Evolutionary conservation across 257 asterid genomes (phyloP), one percentile per base, ranked within the genome.

Genomic region (Solanum peruvianum): DNA sequence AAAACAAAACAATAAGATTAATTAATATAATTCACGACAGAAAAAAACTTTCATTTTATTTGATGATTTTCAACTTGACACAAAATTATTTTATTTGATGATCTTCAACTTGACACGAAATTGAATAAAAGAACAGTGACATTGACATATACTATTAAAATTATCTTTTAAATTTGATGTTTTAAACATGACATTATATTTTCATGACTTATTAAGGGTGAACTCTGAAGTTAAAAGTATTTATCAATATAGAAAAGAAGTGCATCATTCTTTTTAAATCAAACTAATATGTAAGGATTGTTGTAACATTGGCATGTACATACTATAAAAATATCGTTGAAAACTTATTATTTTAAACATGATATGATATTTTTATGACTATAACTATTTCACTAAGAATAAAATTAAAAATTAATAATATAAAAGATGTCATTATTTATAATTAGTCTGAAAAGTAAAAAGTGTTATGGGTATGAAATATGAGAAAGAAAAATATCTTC

Each of bases 11-110:
- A 6, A 12, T 14, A 21, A 29, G 27, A 25, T 3, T n/a, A 77
- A 78, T 45, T 44, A 78, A 42, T 78, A 44, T 4, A 78, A 8
- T 25, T 44, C 15, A 7, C 15, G 12, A 76, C 9, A 8, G 64
- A 23, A 11, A 20, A 20, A 20, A 70, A 5, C 5, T 11, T 9
- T 37, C 4, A 39, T 21, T 39, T 73, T 6, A 23, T n/a, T 0
- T 2, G 13, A 6, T 6, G 13, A 7, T 6, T 0, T 41, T 75
- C 2, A 5, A 41, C 7, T 76, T 1, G 58, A 41, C 2, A 14
- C 4, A 0, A 0, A 33, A 33, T 33, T 33, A 39, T 21, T 39
- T 73, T 6, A 39, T 13, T 0, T 2, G 13, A 6, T 6, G 4
- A 7, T 6, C 1, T 41, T 75, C 3, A 5, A 41, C 7, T 35